Conservation (phyloP, 768 basidiomycete species). For the Amanita polypyramis region DNA sequence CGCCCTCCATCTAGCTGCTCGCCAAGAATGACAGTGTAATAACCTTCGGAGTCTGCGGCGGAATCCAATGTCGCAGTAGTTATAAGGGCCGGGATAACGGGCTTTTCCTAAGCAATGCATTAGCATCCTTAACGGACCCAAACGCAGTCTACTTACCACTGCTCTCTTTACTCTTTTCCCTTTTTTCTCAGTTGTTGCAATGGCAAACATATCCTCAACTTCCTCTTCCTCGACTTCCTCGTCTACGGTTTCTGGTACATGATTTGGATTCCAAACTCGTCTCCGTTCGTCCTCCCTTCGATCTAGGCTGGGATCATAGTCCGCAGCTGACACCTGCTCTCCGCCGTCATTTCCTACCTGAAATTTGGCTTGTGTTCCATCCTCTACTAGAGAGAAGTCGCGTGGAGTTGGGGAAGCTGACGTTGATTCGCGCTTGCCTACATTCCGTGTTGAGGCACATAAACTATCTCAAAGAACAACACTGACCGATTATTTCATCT, state of each 20-base stretch:
- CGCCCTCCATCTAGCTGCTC: slow-evolving; percentile 87
- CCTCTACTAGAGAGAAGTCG: slow-evolving; percentile 53
- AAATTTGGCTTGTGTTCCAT: slow-evolving; percentile 33
- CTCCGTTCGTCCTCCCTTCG: slow-evolving; percentile 76
- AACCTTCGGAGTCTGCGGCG: slow-evolving; percentile 90
- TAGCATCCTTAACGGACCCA: not conserved
- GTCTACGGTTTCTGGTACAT: slow-evolving; percentile 30
- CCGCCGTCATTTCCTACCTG: slow-evolving; percentile 33
- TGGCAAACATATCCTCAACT: slow-evolving; percentile 93
- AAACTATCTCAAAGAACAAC: slow-evolving; percentile 3
- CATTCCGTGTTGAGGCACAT: not conserved
- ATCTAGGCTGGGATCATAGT: slow-evolving; percentile 77
- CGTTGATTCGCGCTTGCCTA: slow-evolving; percentile 41
- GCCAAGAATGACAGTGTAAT: slow-evolving; percentile 89
- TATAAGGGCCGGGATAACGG: slow-evolving; percentile 50
- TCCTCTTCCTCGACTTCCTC: slow-evolving; percentile 65
- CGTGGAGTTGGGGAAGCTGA: slow-evolving; percentile 49
- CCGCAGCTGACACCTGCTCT: slow-evolving; percentile 82
- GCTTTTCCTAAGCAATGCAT: slow-evolving; percentile 24
- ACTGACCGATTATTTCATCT: slow-evolving; percentile 12
- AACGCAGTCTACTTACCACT: slow-evolving; percentile 26
- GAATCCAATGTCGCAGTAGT: slow-evolving; percentile 71
- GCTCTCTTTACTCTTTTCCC: slow-evolving; percentile 47
- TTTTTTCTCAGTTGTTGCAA: slow-evolving; percentile 40
- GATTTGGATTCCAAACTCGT: slow-evolving; percentile 38